phyloP scores from a whole-genome alignment of 495 filamentous ascomycete genomes.

The Neurospora sp. region DNA sequence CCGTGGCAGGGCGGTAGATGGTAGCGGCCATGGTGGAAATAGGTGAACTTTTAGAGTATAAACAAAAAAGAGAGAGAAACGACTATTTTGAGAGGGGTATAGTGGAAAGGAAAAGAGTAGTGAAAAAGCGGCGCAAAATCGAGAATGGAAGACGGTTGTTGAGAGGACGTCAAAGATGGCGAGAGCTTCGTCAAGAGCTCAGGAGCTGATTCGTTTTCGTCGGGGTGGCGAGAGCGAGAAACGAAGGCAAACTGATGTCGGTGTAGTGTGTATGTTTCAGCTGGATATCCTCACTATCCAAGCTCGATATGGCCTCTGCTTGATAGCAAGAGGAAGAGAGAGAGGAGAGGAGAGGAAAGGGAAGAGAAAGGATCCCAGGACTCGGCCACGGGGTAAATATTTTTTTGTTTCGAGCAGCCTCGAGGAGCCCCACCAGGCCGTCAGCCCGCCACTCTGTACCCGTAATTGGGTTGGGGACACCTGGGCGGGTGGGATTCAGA shows the following conservation, averaged over 20 bases:
- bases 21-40: conserved; percentile 27
- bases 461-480: neutral
- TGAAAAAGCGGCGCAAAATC: neutral
- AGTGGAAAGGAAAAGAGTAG: neutral
- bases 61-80: neutral
- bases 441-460: neutral
- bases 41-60: neutral
- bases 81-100: neutral
- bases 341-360: neutral
- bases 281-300: neutral
- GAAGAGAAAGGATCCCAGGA: neutral
- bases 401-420: neutral
- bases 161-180: neutral
- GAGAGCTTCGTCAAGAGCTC: conserved; percentile 7
- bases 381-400: neutral
- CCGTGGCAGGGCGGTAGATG: conserved; percentile 46
- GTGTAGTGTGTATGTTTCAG: neutral
- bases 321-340: neutral
- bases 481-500: neutral
- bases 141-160: conserved; percentile 1
- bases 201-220: neutral
- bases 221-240: neutral
- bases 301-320: neutral
- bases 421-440: neutral
- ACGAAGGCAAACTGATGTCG: neutral